phyloP scores from a whole-genome alignment of 257 asterid species.

The Gardenia jasminoides region DNA sequence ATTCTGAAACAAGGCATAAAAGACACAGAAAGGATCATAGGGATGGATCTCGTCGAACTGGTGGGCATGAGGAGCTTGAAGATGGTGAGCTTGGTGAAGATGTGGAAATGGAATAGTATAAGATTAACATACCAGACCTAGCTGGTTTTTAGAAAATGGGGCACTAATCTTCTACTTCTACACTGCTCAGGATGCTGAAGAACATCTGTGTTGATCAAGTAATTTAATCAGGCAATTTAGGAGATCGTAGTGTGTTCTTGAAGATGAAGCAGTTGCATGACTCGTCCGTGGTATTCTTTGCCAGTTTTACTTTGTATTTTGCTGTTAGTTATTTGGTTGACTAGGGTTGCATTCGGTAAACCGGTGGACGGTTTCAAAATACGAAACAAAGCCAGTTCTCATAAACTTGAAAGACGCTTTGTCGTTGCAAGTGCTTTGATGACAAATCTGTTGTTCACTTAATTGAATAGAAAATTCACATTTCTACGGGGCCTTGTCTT shows the following conservation, averaged over 20 bases:
- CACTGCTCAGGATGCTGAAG: not conserved
- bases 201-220: slow-evolving; percentile 8
- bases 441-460: not conserved
- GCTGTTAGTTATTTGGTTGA: not conserved
- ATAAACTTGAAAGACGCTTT: not conserved
- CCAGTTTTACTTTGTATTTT: not conserved
- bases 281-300: not conserved
- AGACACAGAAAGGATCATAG: slow-evolving; percentile 65
- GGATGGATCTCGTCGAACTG: slow-evolving; percentile 61
- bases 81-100: slow-evolving; percentile 99
- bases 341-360: not conserved
- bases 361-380: not conserved
- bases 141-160: not conserved
- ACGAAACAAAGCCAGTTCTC: not conserved
- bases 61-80: slow-evolving; percentile 87
- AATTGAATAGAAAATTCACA: not conserved
- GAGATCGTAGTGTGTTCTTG: not conserved
- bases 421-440: not conserved
- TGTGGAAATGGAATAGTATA: slow-evolving; percentile 77
- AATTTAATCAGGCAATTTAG: not conserved
- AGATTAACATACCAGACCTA: not conserved
- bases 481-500: no score
- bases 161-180: not conserved
- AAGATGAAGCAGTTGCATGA: not conserved
- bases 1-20: slow-evolving; percentile 76